phyloP scores from a whole-genome alignment of 345 rosid species.

The Salix dunnii region DNA sequence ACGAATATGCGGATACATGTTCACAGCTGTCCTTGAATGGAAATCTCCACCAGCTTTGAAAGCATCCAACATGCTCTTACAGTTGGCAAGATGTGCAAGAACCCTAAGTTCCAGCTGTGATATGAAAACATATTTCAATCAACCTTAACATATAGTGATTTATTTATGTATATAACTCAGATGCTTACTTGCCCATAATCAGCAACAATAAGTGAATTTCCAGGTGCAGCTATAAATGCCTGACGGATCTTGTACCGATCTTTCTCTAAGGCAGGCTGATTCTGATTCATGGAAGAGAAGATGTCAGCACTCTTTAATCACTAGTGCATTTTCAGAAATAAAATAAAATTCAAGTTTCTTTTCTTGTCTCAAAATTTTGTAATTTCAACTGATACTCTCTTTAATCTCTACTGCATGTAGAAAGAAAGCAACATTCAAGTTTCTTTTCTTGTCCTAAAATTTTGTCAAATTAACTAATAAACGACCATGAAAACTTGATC shows the following conservation, averaged over 20 bases:
- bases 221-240: conserved; percentile 90
- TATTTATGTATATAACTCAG: conserved; percentile 3
- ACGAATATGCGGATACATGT: conserved; percentile 89
- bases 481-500: background rate
- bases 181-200: conserved; percentile 92
- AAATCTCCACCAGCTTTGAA: conserved; percentile 97
- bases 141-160: conserved; percentile 5
- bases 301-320: background rate
- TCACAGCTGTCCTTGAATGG: conserved; percentile 96
- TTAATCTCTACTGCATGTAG: background rate
- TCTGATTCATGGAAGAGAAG: conserved; percentile 40
- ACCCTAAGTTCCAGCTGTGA: conserved; percentile 93
- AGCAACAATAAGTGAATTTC: conserved; percentile 92
- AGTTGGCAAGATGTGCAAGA: conserved; percentile 89
- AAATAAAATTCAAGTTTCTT: background rate
- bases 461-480: background rate
- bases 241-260: conserved; percentile 96
- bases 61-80: conserved; percentile 95
- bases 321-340: background rate
- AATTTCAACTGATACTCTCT: background rate
- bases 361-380: background rate
- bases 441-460: background rate
- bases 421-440: background rate
- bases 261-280: conserved; percentile 98
- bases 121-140: conserved; percentile 24